Percentiles rank a stretch among this genome's conserved stretches.
phyloP scores from a whole-genome alignment of 805 yeast species.

The Wickerhamiella azyma region DNA sequence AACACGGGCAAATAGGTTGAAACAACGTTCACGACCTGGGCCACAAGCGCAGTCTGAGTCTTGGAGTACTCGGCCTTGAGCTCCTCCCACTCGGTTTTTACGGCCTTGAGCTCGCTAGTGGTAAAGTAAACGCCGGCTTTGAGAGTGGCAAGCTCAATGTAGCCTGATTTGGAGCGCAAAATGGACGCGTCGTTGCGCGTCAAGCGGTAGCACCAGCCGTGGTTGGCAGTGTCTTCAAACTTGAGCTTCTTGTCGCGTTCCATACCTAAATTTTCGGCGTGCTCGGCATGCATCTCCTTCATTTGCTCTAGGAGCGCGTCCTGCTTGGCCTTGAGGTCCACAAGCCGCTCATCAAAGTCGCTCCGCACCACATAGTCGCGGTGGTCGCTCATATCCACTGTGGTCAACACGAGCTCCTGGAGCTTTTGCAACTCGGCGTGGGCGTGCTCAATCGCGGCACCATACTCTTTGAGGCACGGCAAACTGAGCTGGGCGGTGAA shows the following conservation, averaged over 20 bases:
- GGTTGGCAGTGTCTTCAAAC: conserved; percentile 71
- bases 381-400: conserved; percentile 71
- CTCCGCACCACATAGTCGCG: conserved; percentile 79
- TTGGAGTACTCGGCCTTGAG: conserved; percentile 53
- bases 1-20: conserved; percentile 70
- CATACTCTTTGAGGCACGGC: conserved; percentile 26
- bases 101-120: conserved; percentile 45
- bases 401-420: conserved; percentile 80
- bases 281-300: conserved; percentile 42
- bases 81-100: conserved; percentile 44
- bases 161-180: conserved; percentile 47
- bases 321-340: conserved; percentile 43
- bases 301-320: conserved; percentile 12
- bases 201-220: conserved; percentile 90
- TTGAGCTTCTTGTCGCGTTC: conserved; percentile 83
- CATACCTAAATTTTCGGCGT: conserved; percentile 53
- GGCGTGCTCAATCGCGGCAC: conserved; percentile 31
- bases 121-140: conserved; percentile 94
- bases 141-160: conserved; percentile 73
- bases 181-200: conserved; percentile 79
- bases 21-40: conserved; percentile 69
- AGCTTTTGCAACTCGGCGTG: conserved; percentile 45
- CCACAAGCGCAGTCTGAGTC: conserved; percentile 66
- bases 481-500: conserved; percentile 41
- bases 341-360: conserved; percentile 71